Base-by-base conservation (phyloP, 345 rosid species). In the Citrus reticulata region DNA sequence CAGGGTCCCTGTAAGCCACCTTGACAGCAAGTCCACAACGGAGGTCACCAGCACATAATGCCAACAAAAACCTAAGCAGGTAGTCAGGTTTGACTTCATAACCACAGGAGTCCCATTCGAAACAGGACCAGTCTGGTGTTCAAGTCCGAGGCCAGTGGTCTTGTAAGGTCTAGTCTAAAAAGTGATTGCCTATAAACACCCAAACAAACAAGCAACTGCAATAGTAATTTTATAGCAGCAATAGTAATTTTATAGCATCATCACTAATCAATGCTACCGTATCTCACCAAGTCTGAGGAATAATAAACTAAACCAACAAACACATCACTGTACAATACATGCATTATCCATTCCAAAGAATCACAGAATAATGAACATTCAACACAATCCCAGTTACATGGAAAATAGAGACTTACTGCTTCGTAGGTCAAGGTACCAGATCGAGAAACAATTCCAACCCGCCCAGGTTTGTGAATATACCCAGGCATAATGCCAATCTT, bases 391-490 rank as follows among this genome's bases (percentile, higher is more conserved):
- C 30, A 55, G 25, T 40, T 54, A 64, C 79, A 61, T 7, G 22
- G 61, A 49, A 70, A 59, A 59, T 25, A 30, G 57, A 65, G 68
- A 78, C 97, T 89, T 87, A 96, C 99, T 32, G 99, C 99, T 89
- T 96, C 99, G 88, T 94, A 94, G 46, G 99, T 96, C 85, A 96
- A 88, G 78, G 99, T 96, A 63, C 98, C 99, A 10, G 99, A 96
- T 42, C 99, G 92, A 54, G 98, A 94, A 81, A 94, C 98, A 63
- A 94, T 94, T 69, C 99, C 99, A 54, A 94, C 61, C 65, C 95
- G 95, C 59, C 98, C 99, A 0, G 99, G 98, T 83, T 96, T 96
- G 84, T 96, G 98, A 85, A 96, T 94, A 78, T 96, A 96, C 37
- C 97, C 99, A 9, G 99, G 98, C 99, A 96, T 94, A 62, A 94